Conservation (phyloP, 257 asterid genomes). For the Gynochthodes officinalis region DNA sequence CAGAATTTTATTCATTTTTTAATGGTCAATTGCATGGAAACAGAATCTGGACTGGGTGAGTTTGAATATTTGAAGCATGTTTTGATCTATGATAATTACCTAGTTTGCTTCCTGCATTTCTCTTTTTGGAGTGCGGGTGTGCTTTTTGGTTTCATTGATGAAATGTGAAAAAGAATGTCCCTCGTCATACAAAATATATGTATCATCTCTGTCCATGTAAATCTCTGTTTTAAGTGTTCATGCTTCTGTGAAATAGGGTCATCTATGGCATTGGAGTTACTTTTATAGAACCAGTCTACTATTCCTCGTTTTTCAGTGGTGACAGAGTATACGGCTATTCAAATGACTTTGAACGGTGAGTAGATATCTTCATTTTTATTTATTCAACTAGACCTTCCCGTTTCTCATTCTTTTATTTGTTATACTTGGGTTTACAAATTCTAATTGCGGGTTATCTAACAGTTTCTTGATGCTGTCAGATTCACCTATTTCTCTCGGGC, state of each 20-base stretch:
- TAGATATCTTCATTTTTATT: conserved; percentile 7
- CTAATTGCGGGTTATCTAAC: conserved; percentile 12
- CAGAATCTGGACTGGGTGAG: conserved; percentile 92
- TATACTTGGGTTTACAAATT: neutral
- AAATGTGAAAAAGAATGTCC: neutral
- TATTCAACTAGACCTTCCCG: no score
- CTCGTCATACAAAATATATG: neutral
- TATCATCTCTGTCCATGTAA: conserved; percentile 1
- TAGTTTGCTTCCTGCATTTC: neutral
- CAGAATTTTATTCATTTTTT: conserved; percentile 69
- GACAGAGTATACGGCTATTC: conserved; percentile 60
- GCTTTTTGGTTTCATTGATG: neutral
- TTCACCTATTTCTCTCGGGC: conserved; percentile 86
- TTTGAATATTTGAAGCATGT: conserved; percentile 14
- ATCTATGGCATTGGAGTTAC: conserved; percentile 76
- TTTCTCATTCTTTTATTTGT: no score
- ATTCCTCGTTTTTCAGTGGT: conserved; percentile 64
- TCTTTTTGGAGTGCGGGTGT: neutral
- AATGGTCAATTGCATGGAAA: conserved; percentile 64
- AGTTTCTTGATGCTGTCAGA: conserved; percentile 43
- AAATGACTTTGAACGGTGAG: conserved; percentile 82
- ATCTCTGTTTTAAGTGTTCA: conserved; percentile 15
- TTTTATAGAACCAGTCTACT: conserved; percentile 66
- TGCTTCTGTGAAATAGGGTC: conserved; percentile 52
- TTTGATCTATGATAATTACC: neutral